Evolutionary conservation across 164 flowering plant species (phyloP).

Genomic region (Amborella trichopoda): DNA sequence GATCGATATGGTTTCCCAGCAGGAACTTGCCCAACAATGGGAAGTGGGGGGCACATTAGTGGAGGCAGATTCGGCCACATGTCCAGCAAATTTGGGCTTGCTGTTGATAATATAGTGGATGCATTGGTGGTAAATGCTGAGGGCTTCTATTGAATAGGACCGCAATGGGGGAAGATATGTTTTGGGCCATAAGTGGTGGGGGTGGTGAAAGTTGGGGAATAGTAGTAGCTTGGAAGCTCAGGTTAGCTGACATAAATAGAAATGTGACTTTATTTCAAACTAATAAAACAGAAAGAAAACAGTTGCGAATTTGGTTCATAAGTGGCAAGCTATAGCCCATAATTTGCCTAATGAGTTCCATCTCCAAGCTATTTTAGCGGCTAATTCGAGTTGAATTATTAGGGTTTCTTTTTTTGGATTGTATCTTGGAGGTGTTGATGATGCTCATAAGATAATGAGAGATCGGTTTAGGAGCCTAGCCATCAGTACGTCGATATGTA

Average conservation of each 20-base stretch:
- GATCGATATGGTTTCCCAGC: constrained; percentile 1
- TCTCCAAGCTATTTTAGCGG: background rate
- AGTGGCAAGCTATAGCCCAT: constrained; percentile 8
- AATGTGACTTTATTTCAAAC: constrained; percentile 11
- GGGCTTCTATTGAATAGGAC: constrained; percentile 10
- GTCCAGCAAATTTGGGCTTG: constrained; percentile 4
- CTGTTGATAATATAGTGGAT: constrained; percentile 13
- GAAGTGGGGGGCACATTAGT: constrained; percentile 1
- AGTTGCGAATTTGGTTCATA: background rate
- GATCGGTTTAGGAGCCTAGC: constrained; percentile 6
- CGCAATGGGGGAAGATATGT: constrained; percentile 17
- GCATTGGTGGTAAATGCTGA: constrained; percentile 5
- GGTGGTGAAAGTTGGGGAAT: constrained; percentile 13
- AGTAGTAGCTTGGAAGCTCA: constrained; percentile 7
- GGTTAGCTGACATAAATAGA: constrained; percentile 8
- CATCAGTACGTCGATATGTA: background rate
- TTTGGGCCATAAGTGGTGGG: constrained; percentile 19
- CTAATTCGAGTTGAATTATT: background rate
- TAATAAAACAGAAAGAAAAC: background rate
- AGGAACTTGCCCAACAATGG: constrained; percentile 4
- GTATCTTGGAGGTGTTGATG: background rate
- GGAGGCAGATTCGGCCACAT: constrained; percentile 4
- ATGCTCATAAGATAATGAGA: background rate
- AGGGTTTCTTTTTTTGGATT: background rate
- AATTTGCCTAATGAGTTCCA: constrained; percentile 4